Conservation (phyloP, 164 flowering plant species). For the Stephania japonica region DNA sequence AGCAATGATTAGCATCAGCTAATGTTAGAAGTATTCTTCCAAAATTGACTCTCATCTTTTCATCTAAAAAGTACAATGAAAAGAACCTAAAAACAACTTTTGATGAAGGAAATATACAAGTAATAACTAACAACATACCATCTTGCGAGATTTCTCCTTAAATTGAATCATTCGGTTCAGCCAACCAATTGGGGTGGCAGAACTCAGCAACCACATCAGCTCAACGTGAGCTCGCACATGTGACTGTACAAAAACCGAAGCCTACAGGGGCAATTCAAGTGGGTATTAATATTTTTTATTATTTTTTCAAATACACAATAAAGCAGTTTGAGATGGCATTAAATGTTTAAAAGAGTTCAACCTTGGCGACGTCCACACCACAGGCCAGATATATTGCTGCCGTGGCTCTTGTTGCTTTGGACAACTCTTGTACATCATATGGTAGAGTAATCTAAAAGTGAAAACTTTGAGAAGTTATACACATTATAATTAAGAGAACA, state of each 20-base stretch:
- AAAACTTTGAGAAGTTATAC: neutral
- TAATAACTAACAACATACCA: conserved; percentile 39
- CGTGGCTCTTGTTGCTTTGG: conserved; percentile 75
- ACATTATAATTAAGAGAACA: neutral
- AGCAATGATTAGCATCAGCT: neutral
- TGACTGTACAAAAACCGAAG: conserved; percentile 95
- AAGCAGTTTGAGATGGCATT: conserved; percentile 3
- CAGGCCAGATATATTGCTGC: conserved; percentile 95
- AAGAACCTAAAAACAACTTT: neutral
- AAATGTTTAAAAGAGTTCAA: conserved; percentile 13
- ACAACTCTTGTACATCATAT: conserved; percentile 62
- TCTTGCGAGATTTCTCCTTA: conserved; percentile 94
- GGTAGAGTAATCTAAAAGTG: conserved; percentile 70
- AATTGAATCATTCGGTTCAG: conserved; percentile 94
- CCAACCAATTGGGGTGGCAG: conserved; percentile 90
- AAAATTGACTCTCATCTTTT: neutral
- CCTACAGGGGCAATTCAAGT: conserved; percentile 37
- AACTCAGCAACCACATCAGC: conserved; percentile 88
- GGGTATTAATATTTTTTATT: neutral
- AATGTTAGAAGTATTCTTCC: neutral
- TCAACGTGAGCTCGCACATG: conserved; percentile 96
- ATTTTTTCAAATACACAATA: conserved; percentile 1
- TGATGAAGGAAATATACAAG: conserved; percentile 5
- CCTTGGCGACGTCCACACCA: conserved; percentile 90
- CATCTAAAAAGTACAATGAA: neutral